Evolutionary conservation across 257 asterid species (phyloP).

Genomic region (Phtheirospermum japonicum): DNA sequence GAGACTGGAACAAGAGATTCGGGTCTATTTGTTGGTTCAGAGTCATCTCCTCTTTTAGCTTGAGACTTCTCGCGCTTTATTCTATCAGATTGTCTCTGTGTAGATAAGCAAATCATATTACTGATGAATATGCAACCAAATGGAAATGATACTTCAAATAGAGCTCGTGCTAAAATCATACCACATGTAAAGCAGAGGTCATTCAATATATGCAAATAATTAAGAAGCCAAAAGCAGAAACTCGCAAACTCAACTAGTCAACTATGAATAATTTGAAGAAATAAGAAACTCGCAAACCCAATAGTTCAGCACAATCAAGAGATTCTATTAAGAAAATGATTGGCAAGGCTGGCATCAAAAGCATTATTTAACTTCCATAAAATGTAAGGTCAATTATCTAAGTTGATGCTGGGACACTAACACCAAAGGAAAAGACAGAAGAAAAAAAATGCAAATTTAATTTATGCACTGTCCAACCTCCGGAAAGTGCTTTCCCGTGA

Average conservation of each 20-base stretch:
- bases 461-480: neutral
- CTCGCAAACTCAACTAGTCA: slow-evolving; percentile 2
- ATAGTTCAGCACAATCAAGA: slow-evolving; percentile 2
- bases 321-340: slow-evolving; percentile 13
- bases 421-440: neutral
- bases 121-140: slow-evolving; percentile 7
- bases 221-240: neutral
- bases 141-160: slow-evolving; percentile 13
- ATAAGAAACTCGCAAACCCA: no score
- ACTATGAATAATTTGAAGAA: no score
- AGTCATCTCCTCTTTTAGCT: slow-evolving; percentile 81
- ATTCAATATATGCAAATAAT: neutral
- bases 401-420: neutral
- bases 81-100: slow-evolving; percentile 91
- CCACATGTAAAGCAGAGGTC: neutral
- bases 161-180: slow-evolving; percentile 6
- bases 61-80: slow-evolving; percentile 75
- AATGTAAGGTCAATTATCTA: neutral
- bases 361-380: slow-evolving; percentile 18
- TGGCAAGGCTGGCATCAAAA: neutral
- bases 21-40: slow-evolving; percentile 67
- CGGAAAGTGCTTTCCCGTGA: neutral
- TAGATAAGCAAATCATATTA: slow-evolving; percentile 20
- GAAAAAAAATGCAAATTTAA: neutral
- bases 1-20: slow-evolving; percentile 80